Conservation (phyloP, 139 green algal genomes). For the Micromonas pusilla region DNA sequence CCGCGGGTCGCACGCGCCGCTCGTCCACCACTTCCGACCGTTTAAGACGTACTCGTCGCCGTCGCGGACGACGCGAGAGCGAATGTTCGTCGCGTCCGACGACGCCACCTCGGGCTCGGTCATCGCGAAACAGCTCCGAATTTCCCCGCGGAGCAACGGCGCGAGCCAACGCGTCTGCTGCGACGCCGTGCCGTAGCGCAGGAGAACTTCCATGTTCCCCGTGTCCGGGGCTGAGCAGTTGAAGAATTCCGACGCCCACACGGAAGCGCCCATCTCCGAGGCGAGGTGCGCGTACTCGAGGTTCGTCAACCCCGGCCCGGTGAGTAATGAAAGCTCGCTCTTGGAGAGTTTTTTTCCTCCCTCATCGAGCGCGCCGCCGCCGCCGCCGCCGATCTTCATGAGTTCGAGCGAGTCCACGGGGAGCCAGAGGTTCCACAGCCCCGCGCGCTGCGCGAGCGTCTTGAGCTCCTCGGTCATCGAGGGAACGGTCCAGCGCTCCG, state of each 20-base stretch:
- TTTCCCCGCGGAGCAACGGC: slow-evolving; percentile 73
- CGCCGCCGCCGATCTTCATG: slow-evolving; percentile 27
- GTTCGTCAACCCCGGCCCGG: slow-evolving; percentile 74
- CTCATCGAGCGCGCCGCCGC: neutral
- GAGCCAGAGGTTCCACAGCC: slow-evolving; percentile 98
- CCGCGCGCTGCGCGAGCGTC: slow-evolving; percentile 43
- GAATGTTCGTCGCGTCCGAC: slow-evolving; percentile 95
- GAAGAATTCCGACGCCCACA: slow-evolving; percentile 89
- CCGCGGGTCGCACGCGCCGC: slow-evolving; percentile 41
- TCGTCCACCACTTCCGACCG: slow-evolving; percentile 96
- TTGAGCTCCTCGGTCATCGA: slow-evolving; percentile 69
- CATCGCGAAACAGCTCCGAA: slow-evolving; percentile 95
- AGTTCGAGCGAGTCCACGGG: slow-evolving; percentile 48
- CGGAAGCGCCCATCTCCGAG: slow-evolving; percentile 62
- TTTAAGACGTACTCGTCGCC: slow-evolving; percentile 51
- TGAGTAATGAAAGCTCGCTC: neutral
- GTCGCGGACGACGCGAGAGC: slow-evolving; percentile 38
- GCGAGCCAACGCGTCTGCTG: slow-evolving; percentile 88
- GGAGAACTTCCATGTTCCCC: slow-evolving; percentile 95
- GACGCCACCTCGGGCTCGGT: slow-evolving; percentile 94
- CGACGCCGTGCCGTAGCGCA: slow-evolving; percentile 65
- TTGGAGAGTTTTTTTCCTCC: neutral
- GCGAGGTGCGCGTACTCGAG: slow-evolving; percentile 79
- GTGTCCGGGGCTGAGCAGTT: slow-evolving; percentile 98
- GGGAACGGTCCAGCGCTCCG: slow-evolving; percentile 24